Evolutionary conservation across 768 basidiomycete species (phyloP).

Genomic region (Kwoniella mangroviensis): DNA sequence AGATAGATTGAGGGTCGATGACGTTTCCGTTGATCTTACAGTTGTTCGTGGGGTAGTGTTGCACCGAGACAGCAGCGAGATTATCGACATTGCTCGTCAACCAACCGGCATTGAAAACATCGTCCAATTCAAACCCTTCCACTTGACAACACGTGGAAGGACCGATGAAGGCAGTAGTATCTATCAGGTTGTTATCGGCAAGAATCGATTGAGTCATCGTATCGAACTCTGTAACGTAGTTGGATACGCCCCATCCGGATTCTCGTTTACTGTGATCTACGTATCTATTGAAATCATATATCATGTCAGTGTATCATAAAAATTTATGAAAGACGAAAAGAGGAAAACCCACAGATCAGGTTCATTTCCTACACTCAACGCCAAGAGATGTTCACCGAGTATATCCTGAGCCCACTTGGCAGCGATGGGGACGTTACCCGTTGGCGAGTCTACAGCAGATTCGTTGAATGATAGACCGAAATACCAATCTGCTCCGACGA

Average conservation of each 20-base stretch:
- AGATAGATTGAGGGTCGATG: slow-evolving; percentile 59
- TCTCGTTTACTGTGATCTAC: slow-evolving; percentile 47
- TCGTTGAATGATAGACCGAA: slow-evolving; percentile 67
- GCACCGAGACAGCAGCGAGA: slow-evolving; percentile 54
- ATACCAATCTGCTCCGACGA: slow-evolving; percentile 72
- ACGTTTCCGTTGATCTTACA: slow-evolving; percentile 52
- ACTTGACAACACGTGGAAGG: slow-evolving; percentile 66
- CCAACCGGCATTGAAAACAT: slow-evolving; percentile 56
- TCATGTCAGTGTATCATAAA: not conserved
- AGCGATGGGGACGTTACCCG: slow-evolving; percentile 62
- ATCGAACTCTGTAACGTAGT: slow-evolving; percentile 66
- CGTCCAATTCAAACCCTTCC: slow-evolving; percentile 61
- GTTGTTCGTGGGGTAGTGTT: slow-evolving; percentile 59
- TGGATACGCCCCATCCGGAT: slow-evolving; percentile 52
- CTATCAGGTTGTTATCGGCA: slow-evolving; percentile 57
- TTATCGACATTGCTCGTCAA: slow-evolving; percentile 47
- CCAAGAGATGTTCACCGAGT: slow-evolving; percentile 70
- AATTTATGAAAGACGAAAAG: not conserved
- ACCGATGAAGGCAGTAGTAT: slow-evolving; percentile 64
- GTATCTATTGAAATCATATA: slow-evolving; percentile 39
- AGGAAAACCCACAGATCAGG: slow-evolving; percentile 67
- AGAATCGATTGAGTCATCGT: slow-evolving; percentile 60
- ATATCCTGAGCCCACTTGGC: slow-evolving; percentile 68
- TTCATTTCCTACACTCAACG: slow-evolving; percentile 75
- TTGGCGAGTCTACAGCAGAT: slow-evolving; percentile 58